A percentile compares a stretch with the other conserved stretches of the same genome.
These are phyloP conservation scores for Saraca asoca DNA, from an alignment of 331 rosid genomes.

Conservation along the genomic window DNA sequence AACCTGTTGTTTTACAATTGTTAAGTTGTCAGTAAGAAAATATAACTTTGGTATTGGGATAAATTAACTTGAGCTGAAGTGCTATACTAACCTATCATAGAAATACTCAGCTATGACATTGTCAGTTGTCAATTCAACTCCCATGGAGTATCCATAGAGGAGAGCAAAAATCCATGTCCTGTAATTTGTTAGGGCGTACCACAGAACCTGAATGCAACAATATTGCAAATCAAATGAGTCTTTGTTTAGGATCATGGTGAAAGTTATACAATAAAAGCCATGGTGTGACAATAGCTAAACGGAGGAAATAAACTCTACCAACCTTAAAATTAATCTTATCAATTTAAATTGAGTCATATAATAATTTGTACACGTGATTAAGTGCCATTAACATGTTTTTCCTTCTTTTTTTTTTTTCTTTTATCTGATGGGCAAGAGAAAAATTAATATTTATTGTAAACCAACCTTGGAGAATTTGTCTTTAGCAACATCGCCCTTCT, in stretches of 20 bases:
- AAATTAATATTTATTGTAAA: background rate
- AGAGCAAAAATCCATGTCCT: slow-evolving; percentile 86
- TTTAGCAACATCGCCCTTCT: slow-evolving; percentile 66
- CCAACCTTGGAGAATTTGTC: slow-evolving; percentile 75
- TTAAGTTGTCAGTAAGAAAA: too few species aligned
- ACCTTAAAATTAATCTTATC: too few species aligned
- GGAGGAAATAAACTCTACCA: too few species aligned
- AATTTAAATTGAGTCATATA: too few species aligned
- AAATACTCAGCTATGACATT: slow-evolving; percentile 84
- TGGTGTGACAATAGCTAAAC: too few species aligned
- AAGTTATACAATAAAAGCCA: too few species aligned
- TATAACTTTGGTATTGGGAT: background rate
- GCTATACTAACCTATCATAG: slow-evolving; percentile 59
- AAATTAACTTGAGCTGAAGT: background rate
- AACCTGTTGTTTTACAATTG: slow-evolving; percentile 46
- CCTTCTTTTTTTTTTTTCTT: background rate
- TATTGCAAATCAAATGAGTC: too few species aligned
- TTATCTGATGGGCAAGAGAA: too few species aligned
- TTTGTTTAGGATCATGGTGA: too few species aligned
- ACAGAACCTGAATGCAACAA: slow-evolving; percentile 52
- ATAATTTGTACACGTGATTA: too few species aligned
- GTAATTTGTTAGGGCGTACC: slow-evolving; percentile 83
- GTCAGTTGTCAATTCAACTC: slow-evolving; percentile 82
- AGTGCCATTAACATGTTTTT: too few species aligned
- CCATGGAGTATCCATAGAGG: slow-evolving; percentile 91